Evolutionary conservation across 257 asterid species (phyloP).

Genomic region (Petunia secreta): DNA sequence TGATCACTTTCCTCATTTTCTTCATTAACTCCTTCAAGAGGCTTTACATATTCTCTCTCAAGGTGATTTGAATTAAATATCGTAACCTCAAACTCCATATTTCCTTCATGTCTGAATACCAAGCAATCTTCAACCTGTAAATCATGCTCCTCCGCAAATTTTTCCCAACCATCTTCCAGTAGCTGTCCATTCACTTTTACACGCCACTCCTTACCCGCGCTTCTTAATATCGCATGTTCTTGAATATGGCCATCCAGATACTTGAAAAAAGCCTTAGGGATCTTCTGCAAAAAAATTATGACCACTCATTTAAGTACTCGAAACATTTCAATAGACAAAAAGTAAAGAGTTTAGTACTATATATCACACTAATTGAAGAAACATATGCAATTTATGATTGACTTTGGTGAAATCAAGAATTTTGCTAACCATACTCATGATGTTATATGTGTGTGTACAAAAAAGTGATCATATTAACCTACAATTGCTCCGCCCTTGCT

Average conservation of each 20-base stretch:
- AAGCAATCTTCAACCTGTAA: conserved; percentile 30
- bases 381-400: background rate
- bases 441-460: too few relatives aligned
- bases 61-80: conserved; percentile 18
- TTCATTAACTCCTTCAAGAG: background rate
- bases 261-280: conserved; percentile 26
- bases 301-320: background rate
- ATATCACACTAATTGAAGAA: background rate
- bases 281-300: conserved; percentile 17
- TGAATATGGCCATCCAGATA: conserved; percentile 16
- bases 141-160: conserved; percentile 19
- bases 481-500: too few relatives aligned
- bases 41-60: background rate
- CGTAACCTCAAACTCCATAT: conserved; percentile 28
- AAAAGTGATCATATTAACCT: too few relatives aligned
- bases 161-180: conserved; percentile 28
- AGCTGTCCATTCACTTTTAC: conserved; percentile 23
- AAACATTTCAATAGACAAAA: background rate
- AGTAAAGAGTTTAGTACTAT: background rate
- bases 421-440: too few relatives aligned
- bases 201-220: conserved; percentile 14
- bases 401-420: too few relatives aligned
- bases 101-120: conserved; percentile 33
- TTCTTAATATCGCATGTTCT: conserved; percentile 26
- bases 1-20: background rate